Evolutionary conservation across 2,329 filamentous ascomycete genomes (phyloP), one percentile per base, ranked within the genome.

Genomic region (Fusarium multiceps): DNA sequence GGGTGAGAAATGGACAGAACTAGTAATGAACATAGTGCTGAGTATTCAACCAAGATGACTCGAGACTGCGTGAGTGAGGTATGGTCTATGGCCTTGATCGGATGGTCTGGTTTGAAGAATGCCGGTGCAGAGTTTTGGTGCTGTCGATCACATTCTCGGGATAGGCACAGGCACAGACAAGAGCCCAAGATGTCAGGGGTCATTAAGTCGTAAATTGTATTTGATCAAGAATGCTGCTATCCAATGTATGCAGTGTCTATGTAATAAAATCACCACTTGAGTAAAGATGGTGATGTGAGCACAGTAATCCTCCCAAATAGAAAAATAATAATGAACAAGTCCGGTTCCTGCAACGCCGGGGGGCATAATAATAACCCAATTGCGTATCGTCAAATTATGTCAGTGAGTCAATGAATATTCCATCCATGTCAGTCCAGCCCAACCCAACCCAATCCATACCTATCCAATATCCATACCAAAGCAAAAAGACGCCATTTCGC

Each of bases 11-110:
- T 63, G 71, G 60, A 75, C 65, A 72, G 67, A 73, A 75, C 73
- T 75, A 75, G 74, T 75, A 75, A 75, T 75, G 73, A 75, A 75
- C 67, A 75, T 75, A 74, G 71, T 73, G 64, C 68, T 73, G 68
- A 68, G 70, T 47, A 58, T 47, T 43, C 23, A 11, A 41, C 20
- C 14, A 40, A 20, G 8, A 23, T 23, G 18, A 34, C 11, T 30
- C 10, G n/a, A 46, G 37, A 43, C 25, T 21, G 12, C 28, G 37
- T 7, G 28, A 34, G 34, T 45, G 34, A 56, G 62, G 45, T 34
- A 61, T 66, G 63, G 21, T 11, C 43, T 16, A 32, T 49, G 34
- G 61, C n/a, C 46, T 14, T 43, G 49, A 34, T 14, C 21, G 28
- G 4, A 21, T 18, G 20, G 21, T 37, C 32, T 27, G 42, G 23